Conservation (phyloP, 768 basidiomycete genomes). For the Clitopilus hobsonii region DNA sequence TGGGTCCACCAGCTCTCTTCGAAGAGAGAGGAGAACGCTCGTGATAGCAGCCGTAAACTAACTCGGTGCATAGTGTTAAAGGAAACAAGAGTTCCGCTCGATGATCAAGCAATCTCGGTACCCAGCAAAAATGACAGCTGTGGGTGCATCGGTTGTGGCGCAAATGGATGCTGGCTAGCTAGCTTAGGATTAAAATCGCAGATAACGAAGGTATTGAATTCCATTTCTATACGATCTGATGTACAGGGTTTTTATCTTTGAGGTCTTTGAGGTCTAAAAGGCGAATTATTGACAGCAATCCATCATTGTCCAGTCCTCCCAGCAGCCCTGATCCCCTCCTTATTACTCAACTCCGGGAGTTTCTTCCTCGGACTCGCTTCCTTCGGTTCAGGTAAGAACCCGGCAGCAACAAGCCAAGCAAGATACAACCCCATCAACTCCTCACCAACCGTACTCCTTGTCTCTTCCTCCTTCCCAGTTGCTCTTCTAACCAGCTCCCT, state of each 20-base stretch:
- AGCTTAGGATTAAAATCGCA: not conserved
- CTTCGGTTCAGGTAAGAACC: conserved; percentile 65
- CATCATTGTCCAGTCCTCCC: conserved; percentile 58
- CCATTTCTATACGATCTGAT: not conserved
- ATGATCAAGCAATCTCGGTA: no score
- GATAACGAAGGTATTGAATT: no score
- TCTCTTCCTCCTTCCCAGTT: conserved; percentile 15
- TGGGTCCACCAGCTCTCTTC: not conserved
- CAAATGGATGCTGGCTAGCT: not conserved
- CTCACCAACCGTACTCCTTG: conserved; percentile 63
- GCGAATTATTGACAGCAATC: not conserved
- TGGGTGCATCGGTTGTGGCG: no score
- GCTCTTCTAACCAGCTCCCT: conserved; percentile 49
- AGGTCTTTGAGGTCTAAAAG: no score
- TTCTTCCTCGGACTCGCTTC: conserved; percentile 29
- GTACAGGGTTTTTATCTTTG: not conserved
- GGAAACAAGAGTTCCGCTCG: no score
- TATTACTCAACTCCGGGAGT: conserved; percentile 43
- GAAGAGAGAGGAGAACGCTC: not conserved
- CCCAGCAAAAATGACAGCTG: no score
- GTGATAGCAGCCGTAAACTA: not conserved
- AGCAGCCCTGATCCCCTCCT: conserved; percentile 51
- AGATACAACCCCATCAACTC: conserved; percentile 82
- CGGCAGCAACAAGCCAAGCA: conserved; percentile 86
- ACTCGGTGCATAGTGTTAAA: no score